Conservation (phyloP, 164 flowering plant genomes). For the Platanus orientalis region DNA sequence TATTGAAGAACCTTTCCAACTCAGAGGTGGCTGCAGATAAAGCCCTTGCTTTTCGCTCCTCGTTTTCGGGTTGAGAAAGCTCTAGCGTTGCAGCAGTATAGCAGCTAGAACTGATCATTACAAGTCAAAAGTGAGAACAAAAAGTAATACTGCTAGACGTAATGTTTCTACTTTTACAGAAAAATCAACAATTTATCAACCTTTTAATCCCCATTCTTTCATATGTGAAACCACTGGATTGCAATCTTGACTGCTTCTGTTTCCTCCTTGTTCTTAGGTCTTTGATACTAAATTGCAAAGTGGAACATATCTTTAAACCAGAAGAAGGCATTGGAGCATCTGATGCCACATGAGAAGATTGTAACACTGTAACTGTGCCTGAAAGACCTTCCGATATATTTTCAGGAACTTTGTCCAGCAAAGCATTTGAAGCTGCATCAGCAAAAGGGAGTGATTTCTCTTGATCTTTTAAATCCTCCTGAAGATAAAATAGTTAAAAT, state of each 20-base stretch:
- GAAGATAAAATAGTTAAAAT: neutral
- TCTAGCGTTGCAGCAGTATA: constrained; percentile 82
- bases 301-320: constrained; percentile 36
- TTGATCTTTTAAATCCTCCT: constrained; percentile 23
- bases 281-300: constrained; percentile 60
- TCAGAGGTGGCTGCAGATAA: constrained; percentile 87
- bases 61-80: constrained; percentile 62
- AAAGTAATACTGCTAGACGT: neutral
- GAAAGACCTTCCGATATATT: constrained; percentile 24
- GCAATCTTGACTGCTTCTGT: constrained; percentile 45
- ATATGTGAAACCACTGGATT: constrained; percentile 14
- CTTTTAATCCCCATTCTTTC: constrained; percentile 29
- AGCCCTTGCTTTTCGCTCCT: constrained; percentile 63
- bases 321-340: constrained; percentile 41
- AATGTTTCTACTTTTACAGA: neutral
- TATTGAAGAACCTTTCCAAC: constrained; percentile 78
- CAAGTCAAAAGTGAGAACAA: neutral
- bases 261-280: constrained; percentile 56
- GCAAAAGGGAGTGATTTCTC: constrained; percentile 18
- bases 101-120: constrained; percentile 31
- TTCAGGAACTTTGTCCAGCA: constrained; percentile 18
- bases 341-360: constrained; percentile 21
- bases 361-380: constrained; percentile 18
- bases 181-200: constrained; percentile 22
- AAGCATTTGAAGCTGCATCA: constrained; percentile 22